Conservation (phyloP, 768 basidiomycete species). For the Phylloporus arenicola region DNA sequence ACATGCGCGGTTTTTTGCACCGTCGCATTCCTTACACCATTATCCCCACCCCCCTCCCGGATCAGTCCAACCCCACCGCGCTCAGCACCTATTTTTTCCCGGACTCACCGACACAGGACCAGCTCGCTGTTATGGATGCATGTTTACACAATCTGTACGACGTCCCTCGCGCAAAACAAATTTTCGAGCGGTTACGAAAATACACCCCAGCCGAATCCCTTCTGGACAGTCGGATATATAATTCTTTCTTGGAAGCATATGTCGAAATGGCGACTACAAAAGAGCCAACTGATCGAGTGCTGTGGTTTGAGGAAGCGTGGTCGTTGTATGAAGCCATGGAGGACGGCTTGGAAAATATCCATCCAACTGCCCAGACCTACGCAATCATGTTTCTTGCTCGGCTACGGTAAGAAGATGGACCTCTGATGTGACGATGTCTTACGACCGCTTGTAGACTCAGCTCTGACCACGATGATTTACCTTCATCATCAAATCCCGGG, state of each 20-base stretch:
- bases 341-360: slow-evolving; percentile 38
- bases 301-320: slow-evolving; percentile 64
- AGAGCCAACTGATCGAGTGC: slow-evolving; percentile 37
- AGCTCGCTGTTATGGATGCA: slow-evolving; percentile 74
- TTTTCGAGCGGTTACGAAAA: slow-evolving; percentile 62
- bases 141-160: slow-evolving; percentile 75
- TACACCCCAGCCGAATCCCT: slow-evolving; percentile 40
- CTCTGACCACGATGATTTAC: slow-evolving; percentile 26
- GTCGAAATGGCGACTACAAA: slow-evolving; percentile 49
- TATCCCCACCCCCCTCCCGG: slow-evolving; percentile 62
- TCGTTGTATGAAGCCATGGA: slow-evolving; percentile 57
- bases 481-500: slow-evolving; percentile 11
- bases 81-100: slow-evolving; percentile 52
- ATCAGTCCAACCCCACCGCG: slow-evolving; percentile 33
- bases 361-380: slow-evolving; percentile 57
- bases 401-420: slow-evolving; percentile 38
- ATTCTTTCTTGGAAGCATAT: slow-evolving; percentile 64
- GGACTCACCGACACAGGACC: slow-evolving; percentile 62
- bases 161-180: slow-evolving; percentile 65
- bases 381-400: slow-evolving; percentile 61
- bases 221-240: slow-evolving; percentile 47
- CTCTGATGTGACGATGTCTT: slow-evolving; percentile 4
- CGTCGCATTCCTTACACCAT: slow-evolving; percentile 48
- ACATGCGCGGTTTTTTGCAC: slow-evolving; percentile 49
- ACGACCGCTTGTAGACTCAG: slow-evolving; percentile 33